Conservation (phyloP, 371 early-diverging fungal species). For the Mucor racemosus region DNA sequence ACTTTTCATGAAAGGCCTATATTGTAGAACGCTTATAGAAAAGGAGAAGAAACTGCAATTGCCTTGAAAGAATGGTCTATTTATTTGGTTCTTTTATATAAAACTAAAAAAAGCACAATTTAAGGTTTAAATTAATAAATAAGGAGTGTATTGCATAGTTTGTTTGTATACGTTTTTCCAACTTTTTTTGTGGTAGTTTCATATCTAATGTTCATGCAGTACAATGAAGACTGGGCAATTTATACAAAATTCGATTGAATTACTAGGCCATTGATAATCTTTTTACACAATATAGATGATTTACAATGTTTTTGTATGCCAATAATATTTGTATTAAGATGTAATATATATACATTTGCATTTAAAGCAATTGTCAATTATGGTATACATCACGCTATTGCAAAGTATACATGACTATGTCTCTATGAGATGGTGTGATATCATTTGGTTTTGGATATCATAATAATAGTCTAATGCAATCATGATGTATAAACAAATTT, state of each 20-base stretch:
- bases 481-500: background rate
- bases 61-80: no score
- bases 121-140: background rate
- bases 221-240: background rate
- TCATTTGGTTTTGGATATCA: background rate
- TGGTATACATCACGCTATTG: background rate
- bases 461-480: background rate
- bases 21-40: no score
- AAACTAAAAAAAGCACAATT: background rate
- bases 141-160: background rate
- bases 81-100: no score
- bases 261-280: background rate
- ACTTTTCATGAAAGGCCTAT: no score
- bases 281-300: no score
- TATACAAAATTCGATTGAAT: background rate
- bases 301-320: no score
- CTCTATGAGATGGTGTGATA: background rate
- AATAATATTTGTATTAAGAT: background rate
- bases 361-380: background rate
- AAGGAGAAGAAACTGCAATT: no score
- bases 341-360: background rate
- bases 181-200: background rate
- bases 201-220: background rate
- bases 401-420: background rate
- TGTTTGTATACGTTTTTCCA: background rate